These are phyloP conservation scores for Boletellus emodensis DNA, from an alignment of 768 basidiomycete genomes.

Conservation along the genomic window DNA sequence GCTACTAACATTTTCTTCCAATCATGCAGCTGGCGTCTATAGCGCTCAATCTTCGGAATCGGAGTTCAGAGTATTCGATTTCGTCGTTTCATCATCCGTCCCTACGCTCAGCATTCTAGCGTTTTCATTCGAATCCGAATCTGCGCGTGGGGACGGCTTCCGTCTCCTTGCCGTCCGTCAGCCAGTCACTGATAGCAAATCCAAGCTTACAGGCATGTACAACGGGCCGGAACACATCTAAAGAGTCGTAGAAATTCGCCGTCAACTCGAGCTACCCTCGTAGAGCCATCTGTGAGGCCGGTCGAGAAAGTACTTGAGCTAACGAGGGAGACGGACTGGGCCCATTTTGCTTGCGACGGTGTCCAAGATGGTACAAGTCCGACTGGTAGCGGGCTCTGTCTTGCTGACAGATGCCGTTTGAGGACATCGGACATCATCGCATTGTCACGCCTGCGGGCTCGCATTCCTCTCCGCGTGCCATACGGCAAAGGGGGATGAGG, in stretches of 20 bases:
- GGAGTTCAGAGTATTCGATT: not conserved
- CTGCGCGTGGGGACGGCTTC: not conserved
- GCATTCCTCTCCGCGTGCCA: not conserved
- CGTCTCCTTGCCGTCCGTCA: not conserved
- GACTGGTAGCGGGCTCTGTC: too few species aligned
- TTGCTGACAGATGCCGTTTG: too few species aligned
- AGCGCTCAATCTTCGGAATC: not conserved
- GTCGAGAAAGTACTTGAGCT: not conserved
- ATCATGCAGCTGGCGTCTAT: not conserved
- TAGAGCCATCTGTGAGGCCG: not conserved
- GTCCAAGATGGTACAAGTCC: too few species aligned
- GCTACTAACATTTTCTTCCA: too few species aligned
- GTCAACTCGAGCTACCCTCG: not conserved
- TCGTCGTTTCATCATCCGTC: not conserved
- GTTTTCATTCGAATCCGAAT: not conserved
- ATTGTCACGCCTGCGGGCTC: too few species aligned
- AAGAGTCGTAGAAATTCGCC: not conserved
- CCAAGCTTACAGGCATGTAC: not conserved
- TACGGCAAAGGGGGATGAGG: not conserved
- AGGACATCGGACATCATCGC: too few species aligned
- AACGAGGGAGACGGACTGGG: not conserved
- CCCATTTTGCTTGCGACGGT: too few species aligned
- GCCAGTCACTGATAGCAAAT: not conserved
- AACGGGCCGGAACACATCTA: not conserved
- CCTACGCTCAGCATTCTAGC: not conserved